Base-by-base conservation (phyloP, 2,329 filamentous ascomycete species). In the Polytolypa hystricis region DNA sequence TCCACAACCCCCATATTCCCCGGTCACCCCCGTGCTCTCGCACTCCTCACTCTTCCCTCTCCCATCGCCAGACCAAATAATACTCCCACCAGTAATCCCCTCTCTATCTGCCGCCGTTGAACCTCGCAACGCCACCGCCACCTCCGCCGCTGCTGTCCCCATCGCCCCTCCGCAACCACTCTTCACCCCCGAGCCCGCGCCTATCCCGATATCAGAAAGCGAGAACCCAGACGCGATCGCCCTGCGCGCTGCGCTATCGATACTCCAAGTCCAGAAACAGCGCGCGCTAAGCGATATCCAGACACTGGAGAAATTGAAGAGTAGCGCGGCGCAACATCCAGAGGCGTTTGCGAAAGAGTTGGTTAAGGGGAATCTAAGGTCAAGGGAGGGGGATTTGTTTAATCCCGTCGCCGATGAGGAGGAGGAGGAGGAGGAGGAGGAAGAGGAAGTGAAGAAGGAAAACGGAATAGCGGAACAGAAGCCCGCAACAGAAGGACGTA, bases 171-270 rank as follows among this genome's bases (percentile, higher is more conserved):
- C 28, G 3, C 12, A 41, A 10, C 27, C 41, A 4, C 23, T 34
- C 30, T 55, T 61, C 30, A 53, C 49, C 10, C 51, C 55, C 2
- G 54, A 60, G 37, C 61, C 63, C 1, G 43, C 57, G n/a, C 52
- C 63, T 2, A 52, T 65, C 3, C 63, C 65, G 7, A 58, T 69
- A 37, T 65, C 61, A 19, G 61, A 67, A 39, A 64, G 62, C 36
- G 60, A 65, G 38, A 93, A 93, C 53, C 79, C 84, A 5, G 89
- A 96, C 65, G 85, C 81, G 16, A 80, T 95, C 42, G 89, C 89
- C 4, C 70, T 95, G 41, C 79, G 81, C 46, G 84, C 82, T 17
- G 84, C 87, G 30, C 85, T 95, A 42, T 81, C 84, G 6, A 78
- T 94, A 35, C 68, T 96, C 31, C 85, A 93, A 62, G 70, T 93